Evolutionary conservation across 257 asterid species (phyloP), one percentile per base, ranked within the genome.

Genomic region (Capsicum baccatum): DNA sequence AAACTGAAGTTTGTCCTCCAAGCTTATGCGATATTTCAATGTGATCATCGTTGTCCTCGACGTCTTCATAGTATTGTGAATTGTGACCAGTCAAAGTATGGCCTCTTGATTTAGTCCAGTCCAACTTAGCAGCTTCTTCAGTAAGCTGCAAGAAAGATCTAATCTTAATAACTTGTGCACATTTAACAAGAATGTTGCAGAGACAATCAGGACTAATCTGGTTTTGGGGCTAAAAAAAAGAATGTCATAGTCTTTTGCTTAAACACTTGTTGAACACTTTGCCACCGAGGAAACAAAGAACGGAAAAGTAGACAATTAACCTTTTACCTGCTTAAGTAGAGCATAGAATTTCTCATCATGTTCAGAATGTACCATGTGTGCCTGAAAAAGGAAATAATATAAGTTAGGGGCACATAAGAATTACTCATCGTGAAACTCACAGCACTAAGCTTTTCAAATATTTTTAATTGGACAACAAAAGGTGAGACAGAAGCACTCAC

Each of bases 331-430:
- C 78, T 79, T 90, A 87, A 93, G 92, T 67, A 96, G 88, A 84
- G 95, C 92, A 87, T 92, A 89, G 91, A 96, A 96, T 82, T 91
- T 88, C 19, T 91, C 87, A 82, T 96, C 97, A 85, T 96, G 98
- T 88, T 96, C 98, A 4, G 98, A 90, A 63, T 89, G 90, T 60
- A 93, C 97, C 98, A 96, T 96, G 87, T 94, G 98, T 26, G 98
- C 97, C 99, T 96, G 88, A 85, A 86, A 82, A 89, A 10, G 85
- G 57, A 81, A 64, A 71, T 33, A 47, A 80, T 54, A 54, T 2
- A 54, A 48, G 52, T 63, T 19, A 83, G 82, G 33, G 44, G 21
- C 50, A 21, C 48, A 15, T 35, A 11, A 21, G 42, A 78, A 66
- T 67, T 58, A 26, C 42, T 82, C 50, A 54, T 48, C 39, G 16